Base-by-base conservation (phyloP, 2,329 filamentous ascomycete species). In the Ambrosiella beaveri region DNA sequence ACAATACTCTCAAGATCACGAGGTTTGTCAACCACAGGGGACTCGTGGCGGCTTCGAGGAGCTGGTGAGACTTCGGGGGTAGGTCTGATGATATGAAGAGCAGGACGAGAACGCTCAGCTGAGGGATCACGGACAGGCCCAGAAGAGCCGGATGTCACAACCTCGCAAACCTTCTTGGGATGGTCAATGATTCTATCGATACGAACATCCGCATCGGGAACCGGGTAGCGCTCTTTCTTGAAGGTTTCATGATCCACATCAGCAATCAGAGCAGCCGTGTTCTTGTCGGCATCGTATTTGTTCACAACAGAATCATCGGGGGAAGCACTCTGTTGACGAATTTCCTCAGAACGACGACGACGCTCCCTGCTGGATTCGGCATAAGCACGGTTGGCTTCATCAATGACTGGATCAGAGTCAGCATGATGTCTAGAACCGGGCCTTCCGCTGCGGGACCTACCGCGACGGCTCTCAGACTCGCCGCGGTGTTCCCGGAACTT, bases 121-220 rank as follows among this genome's bases (percentile, higher is more conserved):
- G 75, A 78, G 52, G 75, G 74, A 59, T 81, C 77, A 41, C 76
- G 71, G 40, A 64, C 67, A 47, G 59, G 64, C 13, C 5, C 12
- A n/a, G 44, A 36, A 37, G 41, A 36, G 60, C 63, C 64, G 15
- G 52, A 62, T 15, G 66, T 63, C 8, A 66, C 63, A 39, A 62
- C 63, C 12, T 53, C 56, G 59, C 67, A 62, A 57, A 80, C 67
- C 37, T 82, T 76, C 45, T 67, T 66, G 4, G 81, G 81, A 41
- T 63, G 57, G 57, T 74, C 71, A 61, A 83, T 73, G 61, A 77
- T 68, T 63, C 81, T 76, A 65, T 84, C 80, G 60, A 82, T 76
- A 56, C 70, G 72, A 57, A 84, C 79, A 65, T 84, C 81, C n/a
- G 81, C 81, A 64, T 84, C 73, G 1, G 81, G 81, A 7, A 68